phyloP scores from a whole-genome alignment of 2,329 filamentous ascomycete genomes.

The Pseudogymnoascus sp. region DNA sequence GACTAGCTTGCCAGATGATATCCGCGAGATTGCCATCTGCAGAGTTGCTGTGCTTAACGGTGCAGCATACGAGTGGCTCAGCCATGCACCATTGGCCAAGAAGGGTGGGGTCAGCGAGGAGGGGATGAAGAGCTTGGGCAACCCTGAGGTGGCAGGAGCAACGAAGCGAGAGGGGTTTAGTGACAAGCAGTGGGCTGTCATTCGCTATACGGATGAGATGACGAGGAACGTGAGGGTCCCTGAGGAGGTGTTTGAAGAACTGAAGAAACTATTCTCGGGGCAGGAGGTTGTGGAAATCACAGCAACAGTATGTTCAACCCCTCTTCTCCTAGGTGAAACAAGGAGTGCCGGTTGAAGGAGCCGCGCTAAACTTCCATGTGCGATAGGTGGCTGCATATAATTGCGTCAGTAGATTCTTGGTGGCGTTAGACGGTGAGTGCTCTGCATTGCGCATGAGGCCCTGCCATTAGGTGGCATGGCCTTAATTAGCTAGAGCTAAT shows the following conservation, averaged over 20 bases:
- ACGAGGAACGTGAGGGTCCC: slow-evolving; percentile 64
- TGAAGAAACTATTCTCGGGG: slow-evolving; percentile 58
- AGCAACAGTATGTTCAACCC: slow-evolving; percentile 43
- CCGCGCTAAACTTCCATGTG: neutral
- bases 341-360: neutral
- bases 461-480: neutral
- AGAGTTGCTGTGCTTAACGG: slow-evolving; percentile 72
- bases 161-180: slow-evolving; percentile 36
- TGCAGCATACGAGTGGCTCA: slow-evolving; percentile 80
- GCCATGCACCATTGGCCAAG: slow-evolving; percentile 58
- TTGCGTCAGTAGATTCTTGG: slow-evolving; percentile 75
- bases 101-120: slow-evolving; percentile 25
- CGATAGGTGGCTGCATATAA: slow-evolving; percentile 65
- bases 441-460: neutral
- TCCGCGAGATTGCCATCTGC: slow-evolving; percentile 74
- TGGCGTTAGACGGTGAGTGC: slow-evolving; percentile 66
- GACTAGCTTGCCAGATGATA: slow-evolving; percentile 42
- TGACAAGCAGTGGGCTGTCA: slow-evolving; percentile 58
- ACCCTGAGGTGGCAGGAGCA: slow-evolving; percentile 26
- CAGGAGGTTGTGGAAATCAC: slow-evolving; percentile 75
- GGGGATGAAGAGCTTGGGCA: slow-evolving; percentile 21
- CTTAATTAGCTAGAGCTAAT: neutral
- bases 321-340: neutral
- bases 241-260: slow-evolving; percentile 57
- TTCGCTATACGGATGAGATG: slow-evolving; percentile 77